These are phyloP conservation scores for Luvunga scandens DNA, from an alignment of 345 rosid species.

Conservation along the genomic window DNA sequence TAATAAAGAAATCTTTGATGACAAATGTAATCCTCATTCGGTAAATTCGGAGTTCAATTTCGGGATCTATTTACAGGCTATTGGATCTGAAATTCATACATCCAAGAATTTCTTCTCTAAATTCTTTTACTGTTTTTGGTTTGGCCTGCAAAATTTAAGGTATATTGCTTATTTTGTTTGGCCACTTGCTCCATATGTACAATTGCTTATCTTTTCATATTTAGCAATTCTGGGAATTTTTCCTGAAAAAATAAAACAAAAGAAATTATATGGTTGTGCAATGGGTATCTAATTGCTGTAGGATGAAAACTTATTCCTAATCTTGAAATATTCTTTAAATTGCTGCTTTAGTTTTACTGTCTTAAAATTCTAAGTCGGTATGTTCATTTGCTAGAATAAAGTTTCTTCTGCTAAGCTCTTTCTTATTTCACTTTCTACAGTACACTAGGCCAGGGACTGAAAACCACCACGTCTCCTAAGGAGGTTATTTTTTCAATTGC, in stretches of 20 bases:
- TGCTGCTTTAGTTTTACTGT: background rate
- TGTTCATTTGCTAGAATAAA: background rate
- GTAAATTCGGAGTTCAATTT: constrained; percentile 38
- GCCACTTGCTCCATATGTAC: background rate
- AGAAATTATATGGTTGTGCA: background rate
- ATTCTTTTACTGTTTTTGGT: constrained; percentile 84
- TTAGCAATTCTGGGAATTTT: background rate
- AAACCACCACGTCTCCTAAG: constrained; percentile 69
- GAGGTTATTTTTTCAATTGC: constrained; percentile 79
- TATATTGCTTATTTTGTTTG: constrained; percentile 10
- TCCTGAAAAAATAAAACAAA: background rate
- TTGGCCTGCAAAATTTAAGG: constrained; percentile 95
- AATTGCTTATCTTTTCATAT: background rate
- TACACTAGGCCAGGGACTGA: constrained; percentile 89
- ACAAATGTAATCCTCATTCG: constrained; percentile 38
- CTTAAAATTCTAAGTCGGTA: background rate
- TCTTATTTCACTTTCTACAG: constrained; percentile 27
- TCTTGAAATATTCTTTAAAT: background rate
- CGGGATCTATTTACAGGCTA: constrained; percentile 75
- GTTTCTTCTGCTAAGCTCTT: background rate
- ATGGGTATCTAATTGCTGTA: too few species aligned
- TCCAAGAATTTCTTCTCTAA: constrained; percentile 51
- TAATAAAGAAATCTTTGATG: constrained; percentile 36
- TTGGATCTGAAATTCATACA: constrained; percentile 51
- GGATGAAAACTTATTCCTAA: too few species aligned